These are phyloP conservation scores for Dactylonectria estremocensis DNA, from an alignment of 2,329 filamentous ascomycete genomes.

Conservation along the genomic window DNA sequence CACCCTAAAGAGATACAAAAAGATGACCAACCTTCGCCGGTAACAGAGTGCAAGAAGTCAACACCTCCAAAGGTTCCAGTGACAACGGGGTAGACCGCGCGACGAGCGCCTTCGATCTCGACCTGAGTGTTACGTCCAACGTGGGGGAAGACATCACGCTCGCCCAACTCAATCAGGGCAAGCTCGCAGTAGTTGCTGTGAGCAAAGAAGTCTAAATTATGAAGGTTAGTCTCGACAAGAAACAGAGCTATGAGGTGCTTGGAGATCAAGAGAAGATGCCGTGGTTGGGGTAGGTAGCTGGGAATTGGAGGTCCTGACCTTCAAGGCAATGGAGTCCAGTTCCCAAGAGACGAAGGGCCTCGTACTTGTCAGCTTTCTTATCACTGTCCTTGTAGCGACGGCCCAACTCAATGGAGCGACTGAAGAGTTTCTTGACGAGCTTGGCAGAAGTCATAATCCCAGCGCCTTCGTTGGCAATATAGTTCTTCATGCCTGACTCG, in stretches of 20 bases:
- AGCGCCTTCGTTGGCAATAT: conserved; percentile 88
- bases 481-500: conserved; percentile 87
- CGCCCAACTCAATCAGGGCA: conserved; percentile 88
- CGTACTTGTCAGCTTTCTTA: conserved; percentile 82
- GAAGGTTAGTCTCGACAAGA: conserved; percentile 29
- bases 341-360: conserved; percentile 88
- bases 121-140: conserved; percentile 83
- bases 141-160: conserved; percentile 87
- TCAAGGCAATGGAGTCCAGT: conserved; percentile 93
- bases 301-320: conserved; percentile 58
- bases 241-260: neutral
- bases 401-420: conserved; percentile 83
- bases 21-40: conserved; percentile 68
- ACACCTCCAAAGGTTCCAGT: conserved; percentile 96
- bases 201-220: conserved; percentile 83
- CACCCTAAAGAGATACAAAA: neutral
- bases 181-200: conserved; percentile 96
- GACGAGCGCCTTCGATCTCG: conserved; percentile 75
- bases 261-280: neutral
- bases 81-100: conserved; percentile 83
- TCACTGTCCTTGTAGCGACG: conserved; percentile 75
- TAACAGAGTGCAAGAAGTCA: conserved; percentile 93
- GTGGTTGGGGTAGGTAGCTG: neutral
- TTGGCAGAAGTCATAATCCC: conserved; percentile 87
- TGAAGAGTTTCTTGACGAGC: conserved; percentile 82